A percentile compares a stretch with the other conserved stretches of the same genome.
phyloP scores from a whole-genome alignment of 2,329 filamentous ascomycete genomes.

The Aspergillus novofumigatus region DNA sequence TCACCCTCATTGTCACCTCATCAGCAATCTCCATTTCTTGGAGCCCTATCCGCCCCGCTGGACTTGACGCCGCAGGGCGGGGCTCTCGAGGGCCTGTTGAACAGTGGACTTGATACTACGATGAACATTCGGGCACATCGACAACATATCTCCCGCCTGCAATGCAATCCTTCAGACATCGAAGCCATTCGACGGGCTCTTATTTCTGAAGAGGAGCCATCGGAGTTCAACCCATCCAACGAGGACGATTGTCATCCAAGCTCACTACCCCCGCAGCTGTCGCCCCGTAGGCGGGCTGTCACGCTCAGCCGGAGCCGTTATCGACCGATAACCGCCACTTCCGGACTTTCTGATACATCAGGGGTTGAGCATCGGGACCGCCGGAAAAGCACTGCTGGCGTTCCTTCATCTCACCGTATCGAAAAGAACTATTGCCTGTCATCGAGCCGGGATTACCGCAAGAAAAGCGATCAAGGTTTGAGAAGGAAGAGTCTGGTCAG shows the following conservation, averaged over 20 bases:
- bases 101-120: conserved; percentile 13
- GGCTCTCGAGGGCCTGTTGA: not conserved
- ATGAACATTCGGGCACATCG: conserved; percentile 32
- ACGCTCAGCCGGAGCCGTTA: conserved; percentile 28
- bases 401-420: conserved; percentile 26
- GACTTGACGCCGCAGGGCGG: conserved; percentile 16
- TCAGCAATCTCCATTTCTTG: conserved; percentile 24
- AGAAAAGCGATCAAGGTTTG: conserved; percentile 34
- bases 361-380: conserved; percentile 12
- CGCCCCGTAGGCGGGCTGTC: conserved; percentile 27
- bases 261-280: conserved; percentile 32
- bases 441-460: conserved; percentile 23
- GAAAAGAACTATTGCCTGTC: conserved; percentile 29
- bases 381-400: conserved; percentile 26
- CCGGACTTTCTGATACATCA: not conserved
- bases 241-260: conserved; percentile 37
- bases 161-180: conserved; percentile 33
- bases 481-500: conserved; percentile 37
- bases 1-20: conserved; percentile 44
- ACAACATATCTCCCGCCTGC: conserved; percentile 38
- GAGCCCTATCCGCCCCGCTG: conserved; percentile 26
- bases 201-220: conserved; percentile 23
- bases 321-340: conserved; percentile 16
- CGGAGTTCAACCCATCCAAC: conserved; percentile 9
- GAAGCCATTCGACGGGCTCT: conserved; percentile 37